Evolutionary conservation across 163 green algal genomes (phyloP), one percentile per base, ranked within the genome.

Genomic region (Volvox carteri): DNA sequence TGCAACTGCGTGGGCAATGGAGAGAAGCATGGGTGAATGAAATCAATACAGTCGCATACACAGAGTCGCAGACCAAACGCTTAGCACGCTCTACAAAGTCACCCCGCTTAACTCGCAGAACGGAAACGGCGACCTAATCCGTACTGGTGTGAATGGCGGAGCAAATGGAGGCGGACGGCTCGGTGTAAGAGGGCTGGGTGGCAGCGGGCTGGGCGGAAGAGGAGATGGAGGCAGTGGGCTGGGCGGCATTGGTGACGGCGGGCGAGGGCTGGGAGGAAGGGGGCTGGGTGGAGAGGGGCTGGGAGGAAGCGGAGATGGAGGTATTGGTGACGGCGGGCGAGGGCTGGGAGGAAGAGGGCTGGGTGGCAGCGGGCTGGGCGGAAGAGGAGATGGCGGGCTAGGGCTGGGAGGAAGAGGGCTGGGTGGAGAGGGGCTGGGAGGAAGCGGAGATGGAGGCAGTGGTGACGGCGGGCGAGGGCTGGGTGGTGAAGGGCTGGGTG

Each of bases 51-150:
- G n/a, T n/a, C n/a, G n/a, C n/a, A n/a, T n/a, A n/a, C n/a, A n/a
- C n/a, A n/a, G n/a, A n/a, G n/a, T n/a, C n/a, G n/a, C n/a, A n/a
- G n/a, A n/a, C n/a, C n/a, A n/a, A n/a, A n/a, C n/a, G n/a, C n/a
- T n/a, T n/a, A n/a, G n/a, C n/a, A n/a, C n/a, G n/a, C n/a, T n/a
- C n/a, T n/a, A n/a, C n/a, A n/a, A n/a, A n/a, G n/a, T n/a, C n/a
- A n/a, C n/a, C n/a, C n/a, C 54, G 54, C 68, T 48, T 84, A 50
- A 84, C 79, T 67, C 44, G 81, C 81, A 87, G 33, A 87, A 87
- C 0, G 81, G 81, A 46, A 87, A 87, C 35, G 46, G 48, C 30
- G 75, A 54, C 12, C 35, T 8, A 46, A 42, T 23, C 8, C 41
- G 42, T 18, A 16, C 30, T 16, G 46, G 75, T 4, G 33, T 33